phyloP scores from a whole-genome alignment of 192 early-diverging fungal genomes.

The Oehlia diaphana region DNA sequence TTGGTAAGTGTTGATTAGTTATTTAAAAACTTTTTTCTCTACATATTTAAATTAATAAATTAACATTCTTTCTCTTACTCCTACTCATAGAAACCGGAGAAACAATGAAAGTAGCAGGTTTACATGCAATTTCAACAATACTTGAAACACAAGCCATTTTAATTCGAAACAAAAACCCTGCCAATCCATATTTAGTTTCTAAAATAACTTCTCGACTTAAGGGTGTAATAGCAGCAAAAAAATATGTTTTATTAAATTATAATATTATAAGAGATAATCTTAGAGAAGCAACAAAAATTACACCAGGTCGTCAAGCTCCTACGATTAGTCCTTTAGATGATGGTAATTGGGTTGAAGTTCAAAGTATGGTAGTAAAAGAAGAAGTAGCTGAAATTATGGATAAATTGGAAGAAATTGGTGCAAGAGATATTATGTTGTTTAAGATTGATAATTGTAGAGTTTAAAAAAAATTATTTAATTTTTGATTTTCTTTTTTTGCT shows the following conservation, averaged over 20 bases:
- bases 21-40: background rate
- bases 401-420: slow-evolving; percentile 78
- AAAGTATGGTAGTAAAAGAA: slow-evolving; percentile 84
- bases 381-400: slow-evolving; percentile 89
- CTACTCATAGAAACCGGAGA: slow-evolving; percentile 82
- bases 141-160: slow-evolving; percentile 85
- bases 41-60: background rate
- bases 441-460: slow-evolving; percentile 78
- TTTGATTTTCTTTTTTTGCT: no score
- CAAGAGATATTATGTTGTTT: slow-evolving; percentile 87
- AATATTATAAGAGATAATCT: slow-evolving; percentile 76
- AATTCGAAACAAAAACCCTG: slow-evolving; percentile 78
- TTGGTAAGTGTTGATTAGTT: slow-evolving; percentile 35
- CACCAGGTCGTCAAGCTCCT: slow-evolving; percentile 92
- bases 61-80: slow-evolving; percentile 39
- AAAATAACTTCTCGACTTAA: slow-evolving; percentile 82
- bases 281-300: slow-evolving; percentile 66
- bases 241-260: slow-evolving; percentile 89
- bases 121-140: slow-evolving; percentile 85
- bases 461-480: slow-evolving; percentile 21
- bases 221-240: slow-evolving; percentile 86
- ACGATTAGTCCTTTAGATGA: slow-evolving; percentile 87
- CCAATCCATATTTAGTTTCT: slow-evolving; percentile 74
- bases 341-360: slow-evolving; percentile 86
- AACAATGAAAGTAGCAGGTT: slow-evolving; percentile 99